phyloP scores from a whole-genome alignment of 192 early-diverging fungal genomes.

The Dispira simplex region DNA sequence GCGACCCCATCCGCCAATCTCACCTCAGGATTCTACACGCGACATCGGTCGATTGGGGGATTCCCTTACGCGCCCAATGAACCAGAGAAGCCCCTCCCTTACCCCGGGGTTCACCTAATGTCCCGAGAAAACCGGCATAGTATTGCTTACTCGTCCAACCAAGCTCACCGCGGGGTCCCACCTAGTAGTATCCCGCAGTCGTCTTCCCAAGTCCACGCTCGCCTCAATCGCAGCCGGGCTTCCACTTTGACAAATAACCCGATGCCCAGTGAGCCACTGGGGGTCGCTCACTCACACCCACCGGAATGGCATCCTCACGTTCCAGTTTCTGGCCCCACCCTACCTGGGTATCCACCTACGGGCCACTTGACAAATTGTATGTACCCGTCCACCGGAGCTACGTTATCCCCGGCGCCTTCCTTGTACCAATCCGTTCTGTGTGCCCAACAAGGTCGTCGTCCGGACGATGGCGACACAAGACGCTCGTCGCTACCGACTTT shows the following conservation, averaged over 20 bases:
- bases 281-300: neutral
- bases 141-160: neutral
- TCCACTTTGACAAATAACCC: neutral
- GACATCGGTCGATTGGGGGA: neutral
- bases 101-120: too few relatives aligned
- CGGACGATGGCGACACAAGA: neutral
- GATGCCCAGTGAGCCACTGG: neutral
- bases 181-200: neutral
- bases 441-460: neutral
- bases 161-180: neutral
- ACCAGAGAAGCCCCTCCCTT: neutral
- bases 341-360: neutral
- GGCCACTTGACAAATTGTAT: neutral
- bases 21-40: neutral
- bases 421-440: neutral
- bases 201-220: neutral
- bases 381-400: neutral
- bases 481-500: neutral
- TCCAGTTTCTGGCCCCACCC: neutral
- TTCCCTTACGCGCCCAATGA: neutral
- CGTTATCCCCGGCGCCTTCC: neutral
- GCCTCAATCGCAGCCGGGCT: neutral
- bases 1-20: neutral
- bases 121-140: constrained; percentile 5
- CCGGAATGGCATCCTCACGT: neutral